Evolutionary conservation across 768 basidiomycete genomes (phyloP).

Genomic region (Rhizopogon salebrosus): DNA sequence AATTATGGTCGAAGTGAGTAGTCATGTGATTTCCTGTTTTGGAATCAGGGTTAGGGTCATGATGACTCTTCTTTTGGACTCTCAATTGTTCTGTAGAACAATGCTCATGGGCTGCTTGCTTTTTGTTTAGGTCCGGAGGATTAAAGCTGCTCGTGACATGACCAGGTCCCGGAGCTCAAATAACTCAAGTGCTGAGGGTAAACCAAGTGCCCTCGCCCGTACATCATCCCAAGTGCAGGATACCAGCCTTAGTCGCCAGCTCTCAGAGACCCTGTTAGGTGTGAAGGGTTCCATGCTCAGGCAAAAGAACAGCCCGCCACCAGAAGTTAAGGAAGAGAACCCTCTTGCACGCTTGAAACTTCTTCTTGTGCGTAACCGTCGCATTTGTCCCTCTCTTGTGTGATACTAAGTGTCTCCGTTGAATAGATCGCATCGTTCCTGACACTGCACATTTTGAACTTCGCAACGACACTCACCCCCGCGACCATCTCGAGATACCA

Average conservation of each 20-base stretch:
- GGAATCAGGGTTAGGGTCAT: constrained; percentile 6
- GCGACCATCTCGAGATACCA: constrained; percentile 45
- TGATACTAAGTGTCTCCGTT: not conserved
- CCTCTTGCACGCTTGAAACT: constrained; percentile 88
- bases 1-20: constrained; percentile 90
- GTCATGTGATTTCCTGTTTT: constrained; percentile 9
- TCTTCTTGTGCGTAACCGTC: constrained; percentile 54
- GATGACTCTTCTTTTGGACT: not conserved
- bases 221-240: constrained; percentile 16
- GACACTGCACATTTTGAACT: constrained; percentile 85
- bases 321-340: constrained; percentile 56
- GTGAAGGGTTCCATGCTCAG: constrained; percentile 46
- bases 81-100: constrained; percentile 2
- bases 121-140: constrained; percentile 56
- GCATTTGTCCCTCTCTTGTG: not conserved
- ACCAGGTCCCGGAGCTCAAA: constrained; percentile 30
- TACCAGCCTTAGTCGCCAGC: constrained; percentile 14
- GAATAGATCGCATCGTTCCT: constrained; percentile 83
- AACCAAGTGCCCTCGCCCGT: constrained; percentile 24
- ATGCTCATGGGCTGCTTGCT: constrained; percentile 6
- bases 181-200: constrained; percentile 25
- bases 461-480: constrained; percentile 84
- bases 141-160: constrained; percentile 55
- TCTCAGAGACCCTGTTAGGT: constrained; percentile 34
- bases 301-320: constrained; percentile 34